Percentiles rank a stretch among this genome's conserved stretches.
Evolutionary conservation across 345 rosid genomes (phyloP).

Genomic region (Linum trigynum): DNA sequence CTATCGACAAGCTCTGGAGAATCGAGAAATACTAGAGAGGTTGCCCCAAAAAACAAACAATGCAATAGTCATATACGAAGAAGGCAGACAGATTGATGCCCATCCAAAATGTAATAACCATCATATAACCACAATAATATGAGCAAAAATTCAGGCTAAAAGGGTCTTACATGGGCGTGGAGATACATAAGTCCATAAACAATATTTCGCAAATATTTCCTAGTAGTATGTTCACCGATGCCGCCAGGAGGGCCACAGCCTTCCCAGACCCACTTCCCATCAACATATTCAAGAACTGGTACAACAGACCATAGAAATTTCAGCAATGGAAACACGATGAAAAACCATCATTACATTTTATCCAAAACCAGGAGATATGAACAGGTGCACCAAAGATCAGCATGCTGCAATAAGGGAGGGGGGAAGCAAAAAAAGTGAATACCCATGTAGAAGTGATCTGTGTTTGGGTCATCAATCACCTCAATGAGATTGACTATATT

Average conservation of each 20-base stretch:
- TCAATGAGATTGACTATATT: slow-evolving; percentile 92
- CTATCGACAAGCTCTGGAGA: neutral
- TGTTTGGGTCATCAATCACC: slow-evolving; percentile 93
- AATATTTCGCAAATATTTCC: slow-evolving; percentile 76
- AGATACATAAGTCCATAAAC: slow-evolving; percentile 89
- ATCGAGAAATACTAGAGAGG: slow-evolving; percentile 1
- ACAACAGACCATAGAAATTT: slow-evolving; percentile 7
- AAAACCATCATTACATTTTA: too few relatives aligned
- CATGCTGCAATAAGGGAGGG: neutral
- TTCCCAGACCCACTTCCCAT: slow-evolving; percentile 69
- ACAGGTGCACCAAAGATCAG: slow-evolving; percentile 3
- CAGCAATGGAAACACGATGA: neutral
- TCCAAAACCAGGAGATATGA: too few relatives aligned
- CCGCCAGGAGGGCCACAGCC: slow-evolving; percentile 54
- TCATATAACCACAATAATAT: neutral
- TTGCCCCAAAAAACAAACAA: neutral
- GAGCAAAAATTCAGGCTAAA: neutral
- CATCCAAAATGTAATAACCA: neutral
- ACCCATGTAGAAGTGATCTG: slow-evolving; percentile 99
- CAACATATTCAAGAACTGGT: slow-evolving; percentile 91
- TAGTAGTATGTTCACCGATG: slow-evolving; percentile 67
- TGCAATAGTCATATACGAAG: neutral
- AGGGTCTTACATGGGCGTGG: slow-evolving; percentile 74
- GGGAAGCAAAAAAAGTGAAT: slow-evolving; percentile 11
- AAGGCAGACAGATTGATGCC: neutral